Evolutionary conservation across 805 yeast genomes (phyloP).

Genomic region (Lachancea nothofagi): DNA sequence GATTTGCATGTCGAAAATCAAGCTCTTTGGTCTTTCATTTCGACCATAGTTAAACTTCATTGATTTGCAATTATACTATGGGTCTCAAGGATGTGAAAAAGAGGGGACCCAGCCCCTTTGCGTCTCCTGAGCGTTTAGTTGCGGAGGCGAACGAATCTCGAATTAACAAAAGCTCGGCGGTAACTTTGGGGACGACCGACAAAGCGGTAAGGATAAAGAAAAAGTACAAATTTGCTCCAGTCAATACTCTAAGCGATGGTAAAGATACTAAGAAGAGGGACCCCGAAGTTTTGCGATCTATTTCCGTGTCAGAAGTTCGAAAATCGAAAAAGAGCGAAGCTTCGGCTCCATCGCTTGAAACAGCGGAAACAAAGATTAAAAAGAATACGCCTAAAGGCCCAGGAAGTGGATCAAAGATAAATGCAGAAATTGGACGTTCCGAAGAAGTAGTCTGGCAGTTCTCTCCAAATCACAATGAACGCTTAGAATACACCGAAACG

Average conservation of each 20-base stretch:
- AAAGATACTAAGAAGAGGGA: slow-evolving; percentile 11
- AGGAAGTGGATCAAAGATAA: background rate
- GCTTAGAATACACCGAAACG: slow-evolving; percentile 9
- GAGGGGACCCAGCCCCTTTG: slow-evolving; percentile 17
- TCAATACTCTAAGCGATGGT: slow-evolving; percentile 18
- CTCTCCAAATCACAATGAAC: slow-evolving; percentile 20
- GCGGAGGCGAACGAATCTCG: slow-evolving; percentile 2
- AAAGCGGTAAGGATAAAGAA: slow-evolving; percentile 14
- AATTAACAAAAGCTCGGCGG: slow-evolving; percentile 16
- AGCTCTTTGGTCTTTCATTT: too few species aligned
- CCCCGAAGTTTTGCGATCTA: slow-evolving; percentile 20
- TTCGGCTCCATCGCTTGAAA: slow-evolving; percentile 7
- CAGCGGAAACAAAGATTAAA: slow-evolving; percentile 1
- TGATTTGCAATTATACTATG: slow-evolving; percentile 17
- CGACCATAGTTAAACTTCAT: too few species aligned
- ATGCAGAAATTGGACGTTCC: slow-evolving; percentile 13
- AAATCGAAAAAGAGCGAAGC: slow-evolving; percentile 15
- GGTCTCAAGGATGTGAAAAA: slow-evolving; percentile 21
- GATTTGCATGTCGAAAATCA: too few species aligned
- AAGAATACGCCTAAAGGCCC: background rate
- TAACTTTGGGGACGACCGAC: slow-evolving; percentile 7
- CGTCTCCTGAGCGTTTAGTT: slow-evolving; percentile 16
- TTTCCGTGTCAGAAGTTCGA: slow-evolving; percentile 29
- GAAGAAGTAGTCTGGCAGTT: slow-evolving; percentile 33
- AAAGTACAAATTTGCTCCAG: slow-evolving; percentile 28